Evolutionary conservation across 352 stramenopile species (phyloP).

Genomic region (Chrysophaeum taylorii): DNA sequence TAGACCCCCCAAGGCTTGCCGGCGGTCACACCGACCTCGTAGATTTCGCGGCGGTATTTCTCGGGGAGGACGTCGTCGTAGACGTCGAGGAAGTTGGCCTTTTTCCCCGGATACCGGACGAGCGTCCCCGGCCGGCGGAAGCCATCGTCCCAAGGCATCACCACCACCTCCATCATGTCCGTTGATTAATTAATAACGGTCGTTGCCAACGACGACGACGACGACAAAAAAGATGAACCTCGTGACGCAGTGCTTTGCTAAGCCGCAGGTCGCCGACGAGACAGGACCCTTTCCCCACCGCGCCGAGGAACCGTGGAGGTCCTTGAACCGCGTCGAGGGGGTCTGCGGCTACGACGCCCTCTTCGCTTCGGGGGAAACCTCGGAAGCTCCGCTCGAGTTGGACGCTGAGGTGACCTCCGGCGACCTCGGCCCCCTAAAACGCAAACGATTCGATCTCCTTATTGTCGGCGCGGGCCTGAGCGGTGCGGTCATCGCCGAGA

Average conservation of each 20-base stretch:
- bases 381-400: not conserved
- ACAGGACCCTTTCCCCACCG: constrained; percentile 7
- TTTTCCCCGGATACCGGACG: no score
- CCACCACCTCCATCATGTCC: not conserved
- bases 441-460: constrained; percentile 7
- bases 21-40: not conserved
- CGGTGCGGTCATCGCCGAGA: constrained; percentile 25
- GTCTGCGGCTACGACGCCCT: not conserved
- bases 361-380: not conserved
- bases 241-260: not conserved
- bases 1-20: not conserved
- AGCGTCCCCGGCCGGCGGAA: not conserved
- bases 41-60: not conserved
- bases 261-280: not conserved
- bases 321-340: not conserved
- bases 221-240: not conserved
- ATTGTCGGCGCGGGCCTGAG: constrained; percentile 19
- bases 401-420: not conserved
- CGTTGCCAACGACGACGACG: not conserved
- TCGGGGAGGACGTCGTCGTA: not conserved
- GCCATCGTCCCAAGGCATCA: not conserved
- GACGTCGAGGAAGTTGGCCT: not conserved
- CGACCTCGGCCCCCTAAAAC: constrained; percentile 5
- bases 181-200: no score
- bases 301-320: constrained; percentile 5